phyloP scores from a whole-genome alignment of 345 rosid species.

The Rhodomyrtus tomentosa region DNA sequence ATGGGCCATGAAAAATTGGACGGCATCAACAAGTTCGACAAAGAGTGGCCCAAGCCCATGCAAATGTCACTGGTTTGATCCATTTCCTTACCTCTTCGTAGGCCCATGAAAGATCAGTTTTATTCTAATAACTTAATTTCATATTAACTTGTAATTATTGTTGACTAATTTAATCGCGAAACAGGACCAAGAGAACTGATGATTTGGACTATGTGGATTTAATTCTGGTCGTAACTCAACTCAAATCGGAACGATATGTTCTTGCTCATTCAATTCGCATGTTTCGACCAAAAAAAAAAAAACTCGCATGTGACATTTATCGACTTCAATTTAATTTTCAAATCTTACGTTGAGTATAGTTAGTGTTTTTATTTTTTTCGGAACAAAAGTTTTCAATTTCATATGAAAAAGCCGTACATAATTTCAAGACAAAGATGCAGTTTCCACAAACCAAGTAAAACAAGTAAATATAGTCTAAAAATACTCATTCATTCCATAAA shows the following conservation, averaged over 20 bases:
- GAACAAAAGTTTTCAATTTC: too few species aligned
- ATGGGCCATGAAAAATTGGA: background rate
- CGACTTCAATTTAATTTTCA: background rate
- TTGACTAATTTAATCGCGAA: background rate
- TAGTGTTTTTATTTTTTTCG: background rate
- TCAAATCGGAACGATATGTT: background rate
- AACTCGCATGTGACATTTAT: background rate
- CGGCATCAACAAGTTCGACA: background rate
- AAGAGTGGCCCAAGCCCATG: background rate
- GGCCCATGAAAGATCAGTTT: background rate
- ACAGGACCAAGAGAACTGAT: background rate
- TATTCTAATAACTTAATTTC: background rate
- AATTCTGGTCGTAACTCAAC: background rate
- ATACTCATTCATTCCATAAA: too few species aligned
- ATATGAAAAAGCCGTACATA: too few species aligned
- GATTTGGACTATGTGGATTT: background rate
- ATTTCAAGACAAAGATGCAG: too few species aligned
- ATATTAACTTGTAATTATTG: background rate
- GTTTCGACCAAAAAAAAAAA: background rate
- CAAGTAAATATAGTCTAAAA: too few species aligned
- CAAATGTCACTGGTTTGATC: background rate
- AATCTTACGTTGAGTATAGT: background rate
- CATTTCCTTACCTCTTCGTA: background rate
- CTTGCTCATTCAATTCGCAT: background rate
- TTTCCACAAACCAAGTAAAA: too few species aligned